Evolutionary conservation across 495 filamentous ascomycete genomes (phyloP), one percentile per base, ranked within the genome.

Genomic region (Neurospora intermedia): DNA sequence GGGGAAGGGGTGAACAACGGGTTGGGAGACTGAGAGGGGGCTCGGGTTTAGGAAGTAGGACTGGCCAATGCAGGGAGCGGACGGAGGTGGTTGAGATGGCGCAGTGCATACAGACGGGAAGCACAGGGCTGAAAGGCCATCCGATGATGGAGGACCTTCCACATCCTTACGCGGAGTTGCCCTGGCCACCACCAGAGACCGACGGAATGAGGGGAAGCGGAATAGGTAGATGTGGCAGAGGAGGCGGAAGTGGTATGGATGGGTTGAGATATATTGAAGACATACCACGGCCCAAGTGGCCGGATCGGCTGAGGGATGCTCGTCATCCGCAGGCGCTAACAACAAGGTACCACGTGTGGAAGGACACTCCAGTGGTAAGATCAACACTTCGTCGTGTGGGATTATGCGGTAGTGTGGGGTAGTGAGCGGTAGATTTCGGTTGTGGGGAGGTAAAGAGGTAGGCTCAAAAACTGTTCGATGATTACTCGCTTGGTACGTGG

Each of bases 261-360:
- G 54, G 54, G 27, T 31, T 54, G 10, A 23, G 54, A 62, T 66
- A 27, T 15, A 15, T 62, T 35, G 54, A 15, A 5, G 15, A 71
- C 70, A n/a, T 71, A 77, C 76, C 70, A 69, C 18, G 74, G 76
- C 72, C 72, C 74, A 23, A 77, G 76, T 35, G 74, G 70, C 43
- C 76, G 76, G 46, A 40, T 70, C 23, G 43, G 23, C 27, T 35
- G 42, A 15, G 46, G 35, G 27, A 38, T 20, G 45, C 39, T 23
- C 18, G 45, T 20, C 72, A 73, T 73, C 38, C 66, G 43, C 38
- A 40, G 54, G 20, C 35, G 31, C 70, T 66, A 59, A 35, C 45
- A 20, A 72, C 41, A 66, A 66, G 27, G 54, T 66, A 66, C 54
- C 54, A 66, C 54, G 54, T 66, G 54, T 66, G 54, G 54, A 31